These are phyloP conservation scores for Elaeagnus macrophylla DNA, from an alignment of 306 rosid genomes.

Conservation along the genomic window DNA sequence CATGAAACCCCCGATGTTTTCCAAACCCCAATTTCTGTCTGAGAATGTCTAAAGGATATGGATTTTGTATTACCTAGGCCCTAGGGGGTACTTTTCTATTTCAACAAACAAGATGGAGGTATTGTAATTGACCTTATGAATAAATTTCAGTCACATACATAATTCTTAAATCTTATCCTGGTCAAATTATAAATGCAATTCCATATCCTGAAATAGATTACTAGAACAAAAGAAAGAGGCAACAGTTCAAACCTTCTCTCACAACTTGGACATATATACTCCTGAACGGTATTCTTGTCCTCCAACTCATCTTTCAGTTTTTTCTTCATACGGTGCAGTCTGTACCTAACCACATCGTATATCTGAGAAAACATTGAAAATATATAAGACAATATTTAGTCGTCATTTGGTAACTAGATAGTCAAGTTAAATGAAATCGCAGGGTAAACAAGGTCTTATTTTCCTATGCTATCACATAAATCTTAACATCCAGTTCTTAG, in stretches of 20 bases:
- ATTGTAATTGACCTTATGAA: too few species aligned
- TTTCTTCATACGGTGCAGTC: constrained; percentile 88
- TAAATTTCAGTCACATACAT: too few species aligned
- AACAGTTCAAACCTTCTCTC: constrained; percentile 53
- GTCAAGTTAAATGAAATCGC: constrained; percentile 12
- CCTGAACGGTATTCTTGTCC: constrained; percentile 88
- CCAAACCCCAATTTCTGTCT: too few species aligned
- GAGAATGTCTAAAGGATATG: too few species aligned
- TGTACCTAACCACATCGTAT: constrained; percentile 84
- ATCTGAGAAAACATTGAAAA: constrained; percentile 44
- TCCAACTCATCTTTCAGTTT: constrained; percentile 97
- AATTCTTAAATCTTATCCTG: too few species aligned
- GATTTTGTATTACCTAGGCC: too few species aligned
- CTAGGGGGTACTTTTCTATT: too few species aligned
- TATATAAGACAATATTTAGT: constrained; percentile 18
- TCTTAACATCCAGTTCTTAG: constrained; percentile 8
- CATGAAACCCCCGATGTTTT: too few species aligned
- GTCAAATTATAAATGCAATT: too few species aligned
- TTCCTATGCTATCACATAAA: constrained; percentile 13
- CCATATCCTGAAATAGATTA: too few species aligned
- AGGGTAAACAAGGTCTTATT: constrained; percentile 5
- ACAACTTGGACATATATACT: constrained; percentile 80
- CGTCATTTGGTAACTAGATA: constrained; percentile 16
- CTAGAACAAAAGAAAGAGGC: neutral
- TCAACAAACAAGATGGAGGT: too few species aligned